Evolutionary conservation across 148 eudicot species (phyloP), one percentile per base, ranked within the genome.

Genomic region (Arbutus unedo): DNA sequence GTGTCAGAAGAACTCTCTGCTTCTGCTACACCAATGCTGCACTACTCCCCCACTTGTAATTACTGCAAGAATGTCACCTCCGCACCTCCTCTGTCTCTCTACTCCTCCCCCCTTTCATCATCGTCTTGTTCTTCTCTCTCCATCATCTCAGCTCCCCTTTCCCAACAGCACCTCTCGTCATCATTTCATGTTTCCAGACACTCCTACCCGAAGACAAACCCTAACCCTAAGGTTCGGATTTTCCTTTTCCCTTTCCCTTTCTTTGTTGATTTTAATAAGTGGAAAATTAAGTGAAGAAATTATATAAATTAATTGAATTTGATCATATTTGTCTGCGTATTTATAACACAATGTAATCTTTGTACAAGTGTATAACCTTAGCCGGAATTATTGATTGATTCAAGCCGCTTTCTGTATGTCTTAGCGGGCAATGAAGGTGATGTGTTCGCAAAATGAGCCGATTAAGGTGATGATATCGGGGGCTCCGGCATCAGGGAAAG

Each of bases 401-500:
- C 9, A 1, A 41, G 31, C 49, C 2, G 19, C 45, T 62, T 78
- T 57, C 23, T 70, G n/a, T 78, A 59, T 15, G 75, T 31, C 11
- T 74, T 62, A 83, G 45, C 85, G 83, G 87, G 85, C 85, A 64
- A 80, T 87, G 68, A 87, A 82, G 88, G 87, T 93, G 31, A 82
- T 53, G 44, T 92, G 94, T 82, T 85, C 86, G 3, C 78, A 81
- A 82, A 86, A 47, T 77, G 98, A 91, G 89, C 99, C 99, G 9
- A 81, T 93, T 73, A 94, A 94, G 90, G 98, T 96, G 77, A 92
- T 96, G 94, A 92, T 94, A 77, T 96, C 98, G 4, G 99, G 99
- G n/a, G 95, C 99, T 7, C 98, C 99, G 3, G 99, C 99, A 71
- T 96, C 99, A 25, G 99, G 99, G 16, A 96, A 96, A 90, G 99